Base-by-base conservation (phyloP, 1,139 yeast species). In the Arxiozyma slooffiae region DNA sequence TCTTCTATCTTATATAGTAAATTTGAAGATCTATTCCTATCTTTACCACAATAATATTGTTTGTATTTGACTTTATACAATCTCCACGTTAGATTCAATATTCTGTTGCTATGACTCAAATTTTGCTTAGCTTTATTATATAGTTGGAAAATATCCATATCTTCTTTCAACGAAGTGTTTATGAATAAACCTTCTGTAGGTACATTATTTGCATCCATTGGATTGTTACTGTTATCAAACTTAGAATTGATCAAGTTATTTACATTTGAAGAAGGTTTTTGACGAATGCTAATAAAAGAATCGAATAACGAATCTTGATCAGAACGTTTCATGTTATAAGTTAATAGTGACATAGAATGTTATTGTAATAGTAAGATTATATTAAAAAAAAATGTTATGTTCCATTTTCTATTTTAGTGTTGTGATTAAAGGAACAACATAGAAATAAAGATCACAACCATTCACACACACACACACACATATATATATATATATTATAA, bases 31-130 rank as follows among this genome's bases (percentile, higher is more conserved):
- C 2, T 20, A 11, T 30, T 22, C 8, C 11, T 36, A 23, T 30
- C n/a, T 3, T 18, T 34, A 6, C 11, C 18, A 16, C n/a, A 20
- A 21, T 9, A 7, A 37, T 5, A 18, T 24, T 34, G 20, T 7
- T 43, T 14, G 8, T 2, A 30, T 38, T 23, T 45, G 20, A 37
- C 21, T 36, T 44, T 34, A 24, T 54, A 51, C 22, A 52, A 42
- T 37, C 57, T 50, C 96, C 96, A 87, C 14, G 94, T 80, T 48
- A 87, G 69, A 64, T 88, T 88, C 63, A 85, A 87, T 81, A 88
- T 82, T 47, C 96, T 72, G 41, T 79, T 75, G 52, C 78, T 76
- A 65, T 84, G 80, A 0, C 95, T 95, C 46, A 87, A 70, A n/a
- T 82, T 75, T 18, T 84, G 80, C 55, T 78, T 79, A 17, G 94